Base-by-base conservation (phyloP, 1,284 basidiomycete genomes). In the Ustilago vetiveriae region DNA sequence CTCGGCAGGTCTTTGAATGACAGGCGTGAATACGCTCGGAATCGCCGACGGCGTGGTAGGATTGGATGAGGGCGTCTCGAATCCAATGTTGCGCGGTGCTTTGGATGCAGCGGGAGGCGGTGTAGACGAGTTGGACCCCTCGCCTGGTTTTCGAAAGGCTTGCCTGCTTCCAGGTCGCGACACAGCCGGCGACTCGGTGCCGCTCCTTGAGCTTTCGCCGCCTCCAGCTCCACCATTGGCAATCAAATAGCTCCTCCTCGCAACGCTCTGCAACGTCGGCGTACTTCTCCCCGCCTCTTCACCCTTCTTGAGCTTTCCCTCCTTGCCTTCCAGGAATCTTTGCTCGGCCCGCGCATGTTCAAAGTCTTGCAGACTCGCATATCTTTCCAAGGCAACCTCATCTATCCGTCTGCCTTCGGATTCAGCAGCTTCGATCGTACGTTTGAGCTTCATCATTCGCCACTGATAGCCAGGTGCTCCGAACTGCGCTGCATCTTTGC, bases 391-490 rank as follows among this genome's bases (percentile, higher is more conserved):
- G 0, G 91, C 95, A 21, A 98, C 88, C 50, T 94, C 89, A 77
- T 93, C 90, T 2, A 95, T 82, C 0, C 88, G 76, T 19, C 87
- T 84, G 72, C 78, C 76, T 21, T 94, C 92, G 76, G 95, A 92
- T 64, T 93, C 89, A 0, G 91, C 92, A 4, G 90, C 87, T 82
- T 98, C 94, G 80, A 91, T 93, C 1, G 93, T 89, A 13, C 92
- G 86, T 32, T 90, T 88, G 1, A 98, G 87, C 80, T 94, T 94
- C 89, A 92, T 94, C 94, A 98, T 97, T 21, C 95, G 88, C 95
- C 95, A 98, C 78, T 90, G 89, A 16, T 92, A 92, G 10, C 95
- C 95, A 3, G 94, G 91, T 0, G 92, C 92, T 2, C 94, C 88
- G 43, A 84, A 76, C 23, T 82, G 79, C 74, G 37, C 86, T 26